Base-by-base conservation (phyloP, 139 green algal species). In the Picochlorum sp. region DNA sequence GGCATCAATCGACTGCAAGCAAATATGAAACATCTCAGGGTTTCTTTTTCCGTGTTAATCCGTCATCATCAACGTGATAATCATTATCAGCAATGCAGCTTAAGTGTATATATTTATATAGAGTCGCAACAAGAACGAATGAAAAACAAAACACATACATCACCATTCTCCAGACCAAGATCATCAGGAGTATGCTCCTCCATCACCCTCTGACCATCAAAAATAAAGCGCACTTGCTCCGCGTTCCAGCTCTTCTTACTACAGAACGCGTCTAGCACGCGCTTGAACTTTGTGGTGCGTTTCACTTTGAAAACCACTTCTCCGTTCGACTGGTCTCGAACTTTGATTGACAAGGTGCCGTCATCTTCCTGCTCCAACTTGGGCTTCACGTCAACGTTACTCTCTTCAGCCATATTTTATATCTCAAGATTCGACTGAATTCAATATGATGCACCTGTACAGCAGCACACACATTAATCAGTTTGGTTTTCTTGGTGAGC, bases 281-380 rank as follows among this genome's bases (percentile, higher is more conserved):
- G 69, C 22, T 68, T 50, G 40, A 77, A 77, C 51, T 60, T 64
- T 37, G 65, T 75, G 18, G 50, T 43, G 5, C 26, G 14, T 58
- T 75, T 77, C 22, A 77, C 59, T 44, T 70, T 67, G 65, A 77
- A 77, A 25, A 75, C 50, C 3, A 76, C 64, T 60, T 70, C 67
- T 35, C 67, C 67, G 25, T 53, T 52, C 2, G 8, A 13, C 45
- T 75, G 67, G 36, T 75, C 67, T 49, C 68, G 65, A 20, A 75
- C 67, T 16, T 70, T 75, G 28, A 75, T 55, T 12, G 32, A 57
- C 13, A 74, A 63, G 16, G 47, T 45, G 5, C 14, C 29, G 10
- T 30, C 51, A 18, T n/a, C 20, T 13, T 18, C 57, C 7, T 33
- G 45, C 52, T 59, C 66, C 37, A 60, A 18, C 57, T 73, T 68